A percentile compares a stretch with the other conserved stretches of the same genome.
phyloP scores from a whole-genome alignment of 148 eudicot species.

The Persicaria maculosa region DNA sequence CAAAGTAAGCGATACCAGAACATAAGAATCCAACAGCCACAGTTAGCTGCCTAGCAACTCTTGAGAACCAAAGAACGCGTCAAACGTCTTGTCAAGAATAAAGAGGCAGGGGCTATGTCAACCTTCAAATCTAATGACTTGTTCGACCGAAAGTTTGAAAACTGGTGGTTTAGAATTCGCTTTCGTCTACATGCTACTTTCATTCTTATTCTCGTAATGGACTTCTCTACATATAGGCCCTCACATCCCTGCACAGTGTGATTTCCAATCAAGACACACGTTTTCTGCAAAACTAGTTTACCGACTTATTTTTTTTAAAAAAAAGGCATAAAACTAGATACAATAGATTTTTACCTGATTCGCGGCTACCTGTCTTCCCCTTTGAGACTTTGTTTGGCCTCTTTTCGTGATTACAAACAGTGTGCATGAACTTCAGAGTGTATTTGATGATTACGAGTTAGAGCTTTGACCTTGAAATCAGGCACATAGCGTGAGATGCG shows the following conservation, averaged over 20 bases:
- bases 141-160: background rate
- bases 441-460: background rate
- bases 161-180: background rate
- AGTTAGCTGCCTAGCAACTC: background rate
- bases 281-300: background rate
- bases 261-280: conserved; percentile 4
- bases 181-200: conserved; percentile 5
- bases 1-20: too few relatives aligned
- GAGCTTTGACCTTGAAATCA: conserved; percentile 36
- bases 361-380: background rate
- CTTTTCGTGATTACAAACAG: background rate
- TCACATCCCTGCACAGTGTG: conserved; percentile 5
- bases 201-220: background rate
- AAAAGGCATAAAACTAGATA: conserved; percentile 1
- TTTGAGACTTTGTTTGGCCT: background rate
- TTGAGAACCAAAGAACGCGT: background rate
- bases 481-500: conserved; percentile 83
- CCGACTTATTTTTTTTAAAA: background rate
- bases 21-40: background rate
- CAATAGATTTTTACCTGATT: background rate
- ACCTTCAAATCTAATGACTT: conserved; percentile 1
- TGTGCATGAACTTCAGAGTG: background rate
- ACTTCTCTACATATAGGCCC: background rate
- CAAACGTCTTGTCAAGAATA: background rate
- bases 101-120: background rate